These are phyloP conservation scores for Rosa hybrid DNA, from an alignment of 331 rosid genomes.

Conservation along the genomic window DNA sequence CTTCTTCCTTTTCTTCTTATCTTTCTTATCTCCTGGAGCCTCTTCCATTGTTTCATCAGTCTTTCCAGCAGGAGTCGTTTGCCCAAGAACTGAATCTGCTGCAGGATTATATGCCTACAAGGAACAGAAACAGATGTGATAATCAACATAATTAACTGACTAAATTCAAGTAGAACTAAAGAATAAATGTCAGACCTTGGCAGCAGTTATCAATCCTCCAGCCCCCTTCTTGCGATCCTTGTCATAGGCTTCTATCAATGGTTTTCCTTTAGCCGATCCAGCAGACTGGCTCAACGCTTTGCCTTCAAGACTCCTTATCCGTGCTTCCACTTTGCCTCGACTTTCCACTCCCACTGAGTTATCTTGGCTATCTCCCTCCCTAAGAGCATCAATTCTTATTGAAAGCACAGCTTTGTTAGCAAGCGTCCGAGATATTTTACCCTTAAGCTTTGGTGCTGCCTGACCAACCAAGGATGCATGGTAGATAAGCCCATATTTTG, in stretches of 20 bases:
- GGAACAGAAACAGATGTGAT: slow-evolving; percentile 3
- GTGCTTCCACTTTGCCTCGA: slow-evolving; percentile 86
- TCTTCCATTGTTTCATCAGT: slow-evolving; percentile 26
- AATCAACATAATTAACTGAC: neutral
- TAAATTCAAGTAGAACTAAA: neutral
- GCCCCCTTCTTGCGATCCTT: slow-evolving; percentile 83
- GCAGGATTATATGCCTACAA: slow-evolving; percentile 59
- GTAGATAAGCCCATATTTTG: slow-evolving; percentile 94
- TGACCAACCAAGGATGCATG: slow-evolving; percentile 95
- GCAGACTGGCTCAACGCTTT: slow-evolving; percentile 55
- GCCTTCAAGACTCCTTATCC: slow-evolving; percentile 86
- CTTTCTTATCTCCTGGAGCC: slow-evolving; percentile 43
- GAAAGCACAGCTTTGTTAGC: slow-evolving; percentile 88
- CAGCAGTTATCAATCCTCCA: slow-evolving; percentile 72
- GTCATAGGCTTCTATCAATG: slow-evolving; percentile 74
- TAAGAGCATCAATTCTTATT: slow-evolving; percentile 83
- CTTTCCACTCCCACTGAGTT: slow-evolving; percentile 87
- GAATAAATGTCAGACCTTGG: slow-evolving; percentile 45
- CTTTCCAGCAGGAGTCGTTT: slow-evolving; percentile 32
- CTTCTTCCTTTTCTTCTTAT: slow-evolving; percentile 52
- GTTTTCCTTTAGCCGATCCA: slow-evolving; percentile 64
- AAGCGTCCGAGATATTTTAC: slow-evolving; percentile 91
- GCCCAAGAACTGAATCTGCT: slow-evolving; percentile 50
- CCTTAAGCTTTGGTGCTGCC: slow-evolving; percentile 87
- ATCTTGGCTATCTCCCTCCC: slow-evolving; percentile 76